Evolutionary conservation across 1,284 basidiomycete genomes (phyloP).

Genomic region (Rhodotorula sp.): DNA sequence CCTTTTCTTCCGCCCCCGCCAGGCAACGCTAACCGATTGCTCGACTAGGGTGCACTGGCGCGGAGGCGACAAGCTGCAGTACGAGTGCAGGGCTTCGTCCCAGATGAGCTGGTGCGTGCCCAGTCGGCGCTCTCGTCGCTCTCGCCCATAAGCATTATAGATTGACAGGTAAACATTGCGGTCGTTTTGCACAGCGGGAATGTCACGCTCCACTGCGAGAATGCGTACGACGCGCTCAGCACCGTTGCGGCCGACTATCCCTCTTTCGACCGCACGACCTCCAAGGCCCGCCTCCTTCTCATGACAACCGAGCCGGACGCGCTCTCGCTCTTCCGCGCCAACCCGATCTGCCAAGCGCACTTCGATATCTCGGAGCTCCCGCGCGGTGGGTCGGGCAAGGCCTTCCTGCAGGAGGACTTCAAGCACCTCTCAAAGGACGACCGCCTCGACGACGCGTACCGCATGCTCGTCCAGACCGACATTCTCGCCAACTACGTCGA

Average conservation of each 20-base stretch:
- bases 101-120: constrained; percentile 29
- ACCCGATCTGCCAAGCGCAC: constrained; percentile 1
- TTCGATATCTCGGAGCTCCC: constrained; percentile 14
- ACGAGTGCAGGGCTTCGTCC: constrained; percentile 16
- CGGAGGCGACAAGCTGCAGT: constrained; percentile 28
- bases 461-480: constrained; percentile 16
- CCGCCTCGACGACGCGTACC: constrained; percentile 12
- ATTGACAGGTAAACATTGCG: too few species aligned
- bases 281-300: constrained; percentile 26
- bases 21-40: too few species aligned
- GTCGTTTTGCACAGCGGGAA: constrained; percentile 14
- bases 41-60: constrained; percentile 17
- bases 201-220: constrained; percentile 28
- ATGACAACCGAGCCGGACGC: constrained; percentile 36
- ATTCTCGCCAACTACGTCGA: constrained; percentile 26
- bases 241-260: not conserved
- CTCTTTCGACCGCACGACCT: not conserved
- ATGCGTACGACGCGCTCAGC: constrained; percentile 14
- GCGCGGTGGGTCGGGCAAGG: not conserved
- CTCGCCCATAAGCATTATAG: not conserved
- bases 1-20: not conserved
- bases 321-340: constrained; percentile 6
- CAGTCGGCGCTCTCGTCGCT: not conserved
- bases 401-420: constrained; percentile 17
- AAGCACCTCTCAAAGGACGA: not conserved